Percentiles rank a stretch among this genome's conserved stretches.
These are phyloP conservation scores for Candida frijolesensis DNA, from an alignment of 1,139 yeast genomes.

Conservation along the genomic window DNA sequence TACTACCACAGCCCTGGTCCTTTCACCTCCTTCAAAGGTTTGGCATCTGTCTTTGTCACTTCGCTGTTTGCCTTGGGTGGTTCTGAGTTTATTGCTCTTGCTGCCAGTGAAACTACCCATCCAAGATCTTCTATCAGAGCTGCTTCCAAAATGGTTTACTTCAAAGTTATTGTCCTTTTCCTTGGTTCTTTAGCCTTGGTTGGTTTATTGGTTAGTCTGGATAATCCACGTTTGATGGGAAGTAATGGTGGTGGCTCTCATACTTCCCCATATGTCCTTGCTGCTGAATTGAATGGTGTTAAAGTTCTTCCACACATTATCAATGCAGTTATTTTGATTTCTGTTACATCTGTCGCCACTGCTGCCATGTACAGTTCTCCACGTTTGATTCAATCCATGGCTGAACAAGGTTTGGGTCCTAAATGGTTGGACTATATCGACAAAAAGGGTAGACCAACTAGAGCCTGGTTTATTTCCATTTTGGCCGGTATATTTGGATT, in stretches of 20 bases:
- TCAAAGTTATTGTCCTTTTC: constrained; percentile 36
- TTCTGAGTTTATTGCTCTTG: constrained; percentile 34
- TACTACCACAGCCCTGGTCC: constrained; percentile 35
- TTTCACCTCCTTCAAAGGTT: constrained; percentile 27
- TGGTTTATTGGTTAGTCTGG: constrained; percentile 35
- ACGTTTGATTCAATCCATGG: constrained; percentile 36
- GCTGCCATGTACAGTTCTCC: constrained; percentile 39
- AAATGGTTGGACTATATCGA: constrained; percentile 33
- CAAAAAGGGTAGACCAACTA: constrained; percentile 37
- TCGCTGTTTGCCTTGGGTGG: constrained; percentile 31
- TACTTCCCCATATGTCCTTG: constrained; percentile 44
- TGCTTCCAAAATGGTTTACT: constrained; percentile 38
- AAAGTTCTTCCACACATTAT: constrained; percentile 34
- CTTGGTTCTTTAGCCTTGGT: constrained; percentile 31
- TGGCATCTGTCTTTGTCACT: constrained; percentile 27
- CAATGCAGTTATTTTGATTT: constrained; percentile 35
- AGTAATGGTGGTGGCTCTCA: constrained; percentile 26
- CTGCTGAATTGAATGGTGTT: constrained; percentile 34
- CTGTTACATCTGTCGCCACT: constrained; percentile 37
- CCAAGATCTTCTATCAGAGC: constrained; percentile 35
- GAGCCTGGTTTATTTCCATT: constrained; percentile 23
- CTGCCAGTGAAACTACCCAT: constrained; percentile 35
- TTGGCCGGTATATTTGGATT: constrained; percentile 24
- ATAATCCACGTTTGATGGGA: constrained; percentile 23
- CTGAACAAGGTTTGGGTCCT: constrained; percentile 38